Percentiles rank a stretch among this genome's conserved stretches.
Conservation (phyloP, 768 basidiomycete genomes). For the Leccinum broughii region DNA sequence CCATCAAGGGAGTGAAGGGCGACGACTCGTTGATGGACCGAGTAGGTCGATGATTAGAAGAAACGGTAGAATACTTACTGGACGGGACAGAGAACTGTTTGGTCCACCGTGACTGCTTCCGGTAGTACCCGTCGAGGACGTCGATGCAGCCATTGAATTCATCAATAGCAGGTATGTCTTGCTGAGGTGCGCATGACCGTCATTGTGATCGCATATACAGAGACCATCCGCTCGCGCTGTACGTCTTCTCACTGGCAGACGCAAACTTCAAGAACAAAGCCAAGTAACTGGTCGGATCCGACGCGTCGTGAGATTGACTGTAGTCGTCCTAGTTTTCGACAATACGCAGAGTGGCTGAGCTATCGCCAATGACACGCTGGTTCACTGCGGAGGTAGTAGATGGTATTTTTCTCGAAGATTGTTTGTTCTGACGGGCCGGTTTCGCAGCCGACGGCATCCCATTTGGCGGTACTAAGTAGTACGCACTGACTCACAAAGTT, state of each 20-base stretch:
- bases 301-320: neutral
- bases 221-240: slow-evolving; percentile 73
- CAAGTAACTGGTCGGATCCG: slow-evolving; percentile 22
- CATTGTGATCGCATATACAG: slow-evolving; percentile 34
- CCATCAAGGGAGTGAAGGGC: slow-evolving; percentile 59
- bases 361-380: slow-evolving; percentile 65
- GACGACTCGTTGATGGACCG: slow-evolving; percentile 78
- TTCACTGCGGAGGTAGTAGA: slow-evolving; percentile 65
- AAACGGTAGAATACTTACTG: neutral
- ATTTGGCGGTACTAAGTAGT: slow-evolving; percentile 55
- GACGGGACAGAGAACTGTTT: slow-evolving; percentile 66
- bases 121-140: slow-evolving; percentile 64
- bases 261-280: slow-evolving; percentile 60
- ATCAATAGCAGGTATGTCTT: slow-evolving; percentile 55
- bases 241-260: slow-evolving; percentile 67
- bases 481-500: too few relatives aligned
- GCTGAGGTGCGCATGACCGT: neutral
- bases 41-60: slow-evolving; percentile 44
- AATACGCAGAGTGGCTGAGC: slow-evolving; percentile 73
- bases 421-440: neutral
- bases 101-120: slow-evolving; percentile 68
- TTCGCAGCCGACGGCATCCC: slow-evolving; percentile 58
- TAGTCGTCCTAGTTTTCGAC: slow-evolving; percentile 50
- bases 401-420: neutral
- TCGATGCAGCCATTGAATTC: slow-evolving; percentile 72